phyloP scores from a whole-genome alignment of 2,329 filamentous ascomycete genomes.

The Aspergillus sclerotialis region DNA sequence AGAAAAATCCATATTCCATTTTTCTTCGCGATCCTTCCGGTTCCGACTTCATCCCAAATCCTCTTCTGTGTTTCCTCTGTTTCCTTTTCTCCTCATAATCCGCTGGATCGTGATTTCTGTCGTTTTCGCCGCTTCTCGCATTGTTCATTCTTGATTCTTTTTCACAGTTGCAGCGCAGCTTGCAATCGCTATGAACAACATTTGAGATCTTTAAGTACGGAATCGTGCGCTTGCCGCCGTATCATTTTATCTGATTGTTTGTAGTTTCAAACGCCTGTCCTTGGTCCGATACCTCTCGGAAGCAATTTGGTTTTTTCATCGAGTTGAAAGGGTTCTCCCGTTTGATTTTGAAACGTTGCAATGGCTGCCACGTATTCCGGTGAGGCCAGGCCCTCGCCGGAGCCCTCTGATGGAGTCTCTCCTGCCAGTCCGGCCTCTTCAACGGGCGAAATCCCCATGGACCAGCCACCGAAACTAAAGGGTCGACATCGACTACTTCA shows the following conservation, averaged over 20 bases:
- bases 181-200: too few species aligned
- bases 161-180: too few species aligned
- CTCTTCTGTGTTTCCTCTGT: not conserved
- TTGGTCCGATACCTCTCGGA: not conserved
- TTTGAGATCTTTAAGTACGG: not conserved
- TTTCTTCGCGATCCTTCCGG: constrained; percentile 1
- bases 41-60: constrained; percentile 2
- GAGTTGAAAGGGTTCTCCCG: not conserved
- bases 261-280: too few species aligned
- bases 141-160: too few species aligned
- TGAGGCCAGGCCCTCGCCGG: constrained; percentile 24
- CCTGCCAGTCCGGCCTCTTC: constrained; percentile 28
- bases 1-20: constrained; percentile 5
- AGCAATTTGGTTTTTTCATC: not conserved
- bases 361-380: constrained; percentile 26
- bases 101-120: not conserved
- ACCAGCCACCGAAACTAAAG: constrained; percentile 53
- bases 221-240: not conserved
- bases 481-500: constrained; percentile 64
- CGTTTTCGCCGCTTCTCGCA: too few species aligned
- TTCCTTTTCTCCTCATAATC: not conserved
- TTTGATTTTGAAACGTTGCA: constrained; percentile 5
- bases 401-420: constrained; percentile 17
- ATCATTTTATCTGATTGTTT: not conserved
- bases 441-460: constrained; percentile 29